Percentiles rank a stretch among this genome's conserved stretches.
phyloP scores from a whole-genome alignment of 306 rosid genomes.

The Sesbania bispinosa region DNA sequence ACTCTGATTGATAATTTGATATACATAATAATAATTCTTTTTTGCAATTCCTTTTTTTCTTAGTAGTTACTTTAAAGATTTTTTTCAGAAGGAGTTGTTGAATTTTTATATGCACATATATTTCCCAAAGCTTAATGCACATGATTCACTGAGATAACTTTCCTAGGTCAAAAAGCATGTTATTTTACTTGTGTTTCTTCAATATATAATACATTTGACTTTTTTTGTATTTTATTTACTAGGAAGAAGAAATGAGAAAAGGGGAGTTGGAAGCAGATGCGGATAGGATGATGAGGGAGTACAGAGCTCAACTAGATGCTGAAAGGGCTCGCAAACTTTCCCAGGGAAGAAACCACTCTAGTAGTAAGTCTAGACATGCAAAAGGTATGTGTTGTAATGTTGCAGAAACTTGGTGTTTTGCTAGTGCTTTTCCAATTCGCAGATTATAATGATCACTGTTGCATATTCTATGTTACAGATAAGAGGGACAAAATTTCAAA shows the following conservation, averaged over 20 bases:
- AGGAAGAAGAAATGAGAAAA: slow-evolving; percentile 91
- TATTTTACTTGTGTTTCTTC: slow-evolving; percentile 14
- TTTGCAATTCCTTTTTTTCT: neutral
- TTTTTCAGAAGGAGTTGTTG: neutral
- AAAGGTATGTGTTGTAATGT: slow-evolving; percentile 53
- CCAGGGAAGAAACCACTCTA: slow-evolving; percentile 83
- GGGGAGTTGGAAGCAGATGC: slow-evolving; percentile 97
- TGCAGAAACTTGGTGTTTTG: neutral
- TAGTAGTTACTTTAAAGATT: neutral
- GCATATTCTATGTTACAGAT: slow-evolving; percentile 47
- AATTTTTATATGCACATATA: neutral
- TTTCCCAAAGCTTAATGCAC: neutral
- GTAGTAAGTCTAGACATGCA: slow-evolving; percentile 59
- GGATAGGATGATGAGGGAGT: slow-evolving; percentile 94
- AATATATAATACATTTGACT: neutral
- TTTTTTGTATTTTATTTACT: slow-evolving; percentile 22
- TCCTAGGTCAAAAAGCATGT: neutral
- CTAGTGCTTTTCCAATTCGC: neutral
- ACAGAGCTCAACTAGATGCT: slow-evolving; percentile 97
- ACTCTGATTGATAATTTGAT: neutral
- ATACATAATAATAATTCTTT: neutral
- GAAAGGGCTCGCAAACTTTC: slow-evolving; percentile 91
- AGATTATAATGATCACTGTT: slow-evolving; percentile 22
- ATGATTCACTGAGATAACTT: neutral
- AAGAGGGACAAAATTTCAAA: slow-evolving; percentile 72